These are phyloP conservation scores for Wickerhamomyces alni DNA, from an alignment of 805 yeast species.

Conservation along the genomic window DNA sequence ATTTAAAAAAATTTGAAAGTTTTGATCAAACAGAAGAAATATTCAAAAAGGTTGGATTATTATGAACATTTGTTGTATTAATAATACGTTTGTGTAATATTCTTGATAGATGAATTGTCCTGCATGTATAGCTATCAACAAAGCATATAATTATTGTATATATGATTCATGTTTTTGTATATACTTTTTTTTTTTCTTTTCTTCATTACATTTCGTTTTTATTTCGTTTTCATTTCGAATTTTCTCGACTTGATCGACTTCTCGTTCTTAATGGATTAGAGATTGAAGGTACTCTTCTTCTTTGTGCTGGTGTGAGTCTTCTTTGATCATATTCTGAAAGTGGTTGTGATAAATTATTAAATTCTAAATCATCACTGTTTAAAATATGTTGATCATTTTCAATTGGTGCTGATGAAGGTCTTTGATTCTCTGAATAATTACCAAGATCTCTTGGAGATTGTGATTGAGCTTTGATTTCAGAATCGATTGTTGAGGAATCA, in stretches of 20 bases:
- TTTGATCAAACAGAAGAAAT: conserved; percentile 18
- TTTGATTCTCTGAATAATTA: too few species aligned
- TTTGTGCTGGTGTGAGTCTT: conserved; percentile 19
- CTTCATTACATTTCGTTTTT: too few species aligned
- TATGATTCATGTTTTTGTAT: too few species aligned
- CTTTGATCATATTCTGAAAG: background rate
- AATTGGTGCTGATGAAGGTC: background rate
- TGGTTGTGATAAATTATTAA: background rate
- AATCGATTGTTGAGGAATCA: too few species aligned
- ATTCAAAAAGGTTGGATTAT: conserved; percentile 18
- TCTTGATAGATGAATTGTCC: too few species aligned
- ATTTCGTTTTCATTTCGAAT: conserved; percentile 4
- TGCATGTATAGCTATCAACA: too few species aligned
- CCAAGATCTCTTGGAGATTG: too few species aligned
- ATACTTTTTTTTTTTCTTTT: too few species aligned
- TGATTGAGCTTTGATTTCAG: too few species aligned
- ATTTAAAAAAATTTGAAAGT: conserved; percentile 28
- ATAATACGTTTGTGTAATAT: too few species aligned
- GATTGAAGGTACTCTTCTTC: conserved; percentile 21
- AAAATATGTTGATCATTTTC: background rate
- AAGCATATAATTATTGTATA: too few species aligned
- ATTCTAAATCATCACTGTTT: background rate
- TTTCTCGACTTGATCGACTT: conserved; percentile 21
- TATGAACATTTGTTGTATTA: too few species aligned
- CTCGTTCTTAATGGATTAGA: conserved; percentile 23